A percentile compares a stretch with the other conserved stretches of the same genome.
Evolutionary conservation across 768 basidiomycete species (phyloP).

Genomic region (Tephrocybe sp.): DNA sequence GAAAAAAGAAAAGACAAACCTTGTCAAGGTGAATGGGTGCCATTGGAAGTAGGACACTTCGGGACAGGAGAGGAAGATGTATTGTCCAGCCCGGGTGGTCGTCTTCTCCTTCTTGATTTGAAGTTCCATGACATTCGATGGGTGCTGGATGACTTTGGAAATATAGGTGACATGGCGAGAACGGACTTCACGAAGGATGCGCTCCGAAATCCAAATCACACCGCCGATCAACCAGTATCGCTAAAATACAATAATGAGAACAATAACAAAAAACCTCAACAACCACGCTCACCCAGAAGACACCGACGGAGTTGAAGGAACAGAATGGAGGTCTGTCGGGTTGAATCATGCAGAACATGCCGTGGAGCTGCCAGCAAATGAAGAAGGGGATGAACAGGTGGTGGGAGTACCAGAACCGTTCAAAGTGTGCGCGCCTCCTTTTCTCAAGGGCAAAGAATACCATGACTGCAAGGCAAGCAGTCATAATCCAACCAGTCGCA

Average conservation of each 20-base stretch:
- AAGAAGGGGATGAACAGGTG: constrained; percentile 93
- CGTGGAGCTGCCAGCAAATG: constrained; percentile 91
- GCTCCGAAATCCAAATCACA: constrained; percentile 81
- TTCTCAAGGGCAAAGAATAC: constrained; percentile 86
- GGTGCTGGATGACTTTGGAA: constrained; percentile 93
- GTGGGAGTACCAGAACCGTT: constrained; percentile 86
- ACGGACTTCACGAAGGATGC: constrained; percentile 88
- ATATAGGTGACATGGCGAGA: constrained; percentile 90
- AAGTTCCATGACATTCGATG: constrained; percentile 89
- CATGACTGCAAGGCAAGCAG: constrained; percentile 67
- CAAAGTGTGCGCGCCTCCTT: constrained; percentile 72
- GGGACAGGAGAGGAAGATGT: constrained; percentile 90
- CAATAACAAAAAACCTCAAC: not conserved
- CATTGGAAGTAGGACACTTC: constrained; percentile 94
- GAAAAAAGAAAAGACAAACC: constrained; percentile 35
- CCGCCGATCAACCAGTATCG: constrained; percentile 91
- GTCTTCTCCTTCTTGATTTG: constrained; percentile 98
- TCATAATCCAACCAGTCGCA: constrained; percentile 89
- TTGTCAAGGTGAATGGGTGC: constrained; percentile 95
- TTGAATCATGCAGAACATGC: constrained; percentile 96
- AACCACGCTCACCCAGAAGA: constrained; percentile 82
- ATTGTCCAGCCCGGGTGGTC: constrained; percentile 80
- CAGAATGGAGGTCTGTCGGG: constrained; percentile 89
- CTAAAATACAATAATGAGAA: constrained; percentile 33
- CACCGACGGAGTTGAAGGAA: constrained; percentile 79